phyloP scores from a whole-genome alignment of 371 early-diverging fungal species.

The Basidiobolus meristosporus region DNA sequence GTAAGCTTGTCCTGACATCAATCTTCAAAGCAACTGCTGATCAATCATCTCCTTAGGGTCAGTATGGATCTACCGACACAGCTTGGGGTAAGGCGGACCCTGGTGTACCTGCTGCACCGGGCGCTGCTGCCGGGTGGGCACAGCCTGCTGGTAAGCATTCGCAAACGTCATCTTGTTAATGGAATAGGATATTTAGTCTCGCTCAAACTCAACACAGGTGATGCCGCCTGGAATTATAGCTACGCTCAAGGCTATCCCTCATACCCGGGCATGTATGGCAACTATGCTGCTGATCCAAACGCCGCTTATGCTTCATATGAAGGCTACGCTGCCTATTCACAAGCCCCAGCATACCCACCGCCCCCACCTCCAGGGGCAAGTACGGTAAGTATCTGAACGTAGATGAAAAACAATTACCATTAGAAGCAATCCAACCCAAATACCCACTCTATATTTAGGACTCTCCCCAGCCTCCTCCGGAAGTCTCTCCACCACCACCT shows the following conservation, averaged over 20 bases:
- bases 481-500: slow-evolving; percentile 2
- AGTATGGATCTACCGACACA: slow-evolving; percentile 11
- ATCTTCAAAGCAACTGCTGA: neutral
- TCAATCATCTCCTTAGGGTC: slow-evolving; percentile 3
- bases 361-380: neutral
- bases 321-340: neutral
- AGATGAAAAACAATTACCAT: neutral
- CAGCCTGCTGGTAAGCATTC: neutral
- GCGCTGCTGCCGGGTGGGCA: slow-evolving; percentile 8
- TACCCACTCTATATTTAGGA: neutral
- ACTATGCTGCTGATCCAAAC: no score
- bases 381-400: neutral
- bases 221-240: no score
- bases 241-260: no score
- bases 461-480: slow-evolving; percentile 8
- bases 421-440: neutral
- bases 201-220: no score
- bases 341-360: neutral
- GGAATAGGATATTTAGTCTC: neutral
- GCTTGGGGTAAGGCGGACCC: slow-evolving; percentile 8
- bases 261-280: no score
- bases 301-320: neutral
- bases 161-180: neutral
- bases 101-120: slow-evolving; percentile 8
- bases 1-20: neutral